A percentile compares a stretch with the other conserved stretches of the same genome.
Conservation (phyloP, 2,329 filamentous ascomycete species). For the Emmonsia crescens region DNA sequence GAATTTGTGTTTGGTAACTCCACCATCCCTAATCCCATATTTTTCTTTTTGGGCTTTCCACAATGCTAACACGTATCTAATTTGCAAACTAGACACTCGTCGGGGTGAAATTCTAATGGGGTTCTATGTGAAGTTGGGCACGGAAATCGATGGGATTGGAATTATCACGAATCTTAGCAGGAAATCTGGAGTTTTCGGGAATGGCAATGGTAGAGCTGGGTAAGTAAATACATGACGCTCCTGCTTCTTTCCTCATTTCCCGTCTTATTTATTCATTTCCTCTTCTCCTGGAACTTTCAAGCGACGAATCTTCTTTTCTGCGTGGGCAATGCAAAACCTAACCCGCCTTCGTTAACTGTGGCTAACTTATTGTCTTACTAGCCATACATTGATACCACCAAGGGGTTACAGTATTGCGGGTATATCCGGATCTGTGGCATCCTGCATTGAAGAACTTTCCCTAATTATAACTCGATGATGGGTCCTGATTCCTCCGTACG, state of each 20-base stretch:
- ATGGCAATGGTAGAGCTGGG: constrained; percentile 67
- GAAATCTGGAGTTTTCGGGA: constrained; percentile 76
- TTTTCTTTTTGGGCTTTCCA: neutral
- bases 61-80: constrained; percentile 1
- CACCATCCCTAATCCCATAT: neutral
- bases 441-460: constrained; percentile 78
- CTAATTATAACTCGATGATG: constrained; percentile 62
- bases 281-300: too few relatives aligned
- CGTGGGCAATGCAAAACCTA: neutral
- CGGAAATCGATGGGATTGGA: constrained; percentile 73
- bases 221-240: constrained; percentile 42
- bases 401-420: constrained; percentile 82
- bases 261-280: neutral
- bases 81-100: constrained; percentile 53
- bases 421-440: constrained; percentile 66
- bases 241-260: neutral
- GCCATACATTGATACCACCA: constrained; percentile 79
- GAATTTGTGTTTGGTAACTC: constrained; percentile 62
- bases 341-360: neutral
- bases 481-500: constrained; percentile 10
- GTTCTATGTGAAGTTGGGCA: constrained; percentile 72
- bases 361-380: constrained; percentile 27
- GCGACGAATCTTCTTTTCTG: neutral
- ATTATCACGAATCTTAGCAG: constrained; percentile 82
- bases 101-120: constrained; percentile 79